These are phyloP conservation scores for Zalerion maritima DNA, from an alignment of 495 filamentous ascomycete species.

Conservation along the genomic window DNA sequence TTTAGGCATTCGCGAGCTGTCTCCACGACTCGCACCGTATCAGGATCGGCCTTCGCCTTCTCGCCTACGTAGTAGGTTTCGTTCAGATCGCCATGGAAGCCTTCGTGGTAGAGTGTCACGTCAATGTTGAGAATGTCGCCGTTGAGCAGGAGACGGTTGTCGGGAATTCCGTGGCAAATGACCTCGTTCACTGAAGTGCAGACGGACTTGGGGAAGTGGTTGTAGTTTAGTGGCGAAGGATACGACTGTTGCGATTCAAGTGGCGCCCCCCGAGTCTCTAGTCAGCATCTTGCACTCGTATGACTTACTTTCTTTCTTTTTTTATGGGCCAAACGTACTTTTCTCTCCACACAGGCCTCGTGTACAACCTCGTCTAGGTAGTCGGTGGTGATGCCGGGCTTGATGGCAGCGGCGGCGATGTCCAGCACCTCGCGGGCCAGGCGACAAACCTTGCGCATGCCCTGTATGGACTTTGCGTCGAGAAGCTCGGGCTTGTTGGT, in stretches of 20 bases:
- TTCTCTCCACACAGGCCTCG: conserved; percentile 83
- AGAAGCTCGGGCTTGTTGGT: conserved; percentile 71
- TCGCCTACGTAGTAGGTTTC: conserved; percentile 86
- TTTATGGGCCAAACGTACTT: conserved; percentile 45
- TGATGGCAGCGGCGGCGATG: conserved; percentile 64
- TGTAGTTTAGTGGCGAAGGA: conserved; percentile 91
- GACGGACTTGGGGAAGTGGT: conserved; percentile 92
- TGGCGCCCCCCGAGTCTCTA: no score
- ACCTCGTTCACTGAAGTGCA: conserved; percentile 94
- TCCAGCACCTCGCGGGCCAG: conserved; percentile 86
- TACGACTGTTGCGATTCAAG: conserved; percentile 70
- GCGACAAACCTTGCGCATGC: conserved; percentile 86
- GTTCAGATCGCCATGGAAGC: conserved; percentile 81
- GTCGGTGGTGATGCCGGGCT: conserved; percentile 88
- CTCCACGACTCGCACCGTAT: conserved; percentile 75
- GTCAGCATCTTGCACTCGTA: no score
- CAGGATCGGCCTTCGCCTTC: conserved; percentile 55
- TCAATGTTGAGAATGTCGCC: conserved; percentile 87
- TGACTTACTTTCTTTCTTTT: no score
- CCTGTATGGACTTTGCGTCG: conserved; percentile 59
- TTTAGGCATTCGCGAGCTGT: conserved; percentile 66
- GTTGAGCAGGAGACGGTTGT: conserved; percentile 60
- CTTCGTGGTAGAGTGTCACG: conserved; percentile 73
- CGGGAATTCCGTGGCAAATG: conserved; percentile 88
- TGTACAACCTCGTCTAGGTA: conserved; percentile 93